A percentile compares a stretch with the other conserved stretches of the same genome.
Evolutionary conservation across 169 alveolate species (phyloP).

Genomic region (Plasmodium relictum): DNA sequence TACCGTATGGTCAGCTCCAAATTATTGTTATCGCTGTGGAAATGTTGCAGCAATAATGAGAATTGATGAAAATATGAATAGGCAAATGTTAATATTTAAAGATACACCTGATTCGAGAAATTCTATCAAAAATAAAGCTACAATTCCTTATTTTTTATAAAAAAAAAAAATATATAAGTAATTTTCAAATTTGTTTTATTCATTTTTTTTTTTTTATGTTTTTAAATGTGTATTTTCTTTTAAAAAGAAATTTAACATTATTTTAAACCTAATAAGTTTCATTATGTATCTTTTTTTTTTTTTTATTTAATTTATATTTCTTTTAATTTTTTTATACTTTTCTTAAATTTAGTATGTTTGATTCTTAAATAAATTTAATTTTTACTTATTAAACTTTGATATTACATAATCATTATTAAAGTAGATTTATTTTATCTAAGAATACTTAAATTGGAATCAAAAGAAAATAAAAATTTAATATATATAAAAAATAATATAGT

Average conservation of each 20-base stretch:
- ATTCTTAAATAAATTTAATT: slow-evolving; percentile 16
- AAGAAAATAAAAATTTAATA: no score
- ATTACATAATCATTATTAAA: no score
- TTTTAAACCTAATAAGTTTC: slow-evolving; percentile 4
- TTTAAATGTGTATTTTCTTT: not conserved
- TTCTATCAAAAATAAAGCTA: slow-evolving; percentile 72
- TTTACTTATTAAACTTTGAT: slow-evolving; percentile 9
- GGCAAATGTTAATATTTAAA: slow-evolving; percentile 70
- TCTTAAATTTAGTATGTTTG: slow-evolving; percentile 18
- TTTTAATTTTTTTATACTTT: not conserved
- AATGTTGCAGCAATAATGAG: slow-evolving; percentile 98
- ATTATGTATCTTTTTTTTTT: not conserved
- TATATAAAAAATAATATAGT: no score
- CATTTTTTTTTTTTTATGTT: not conserved
- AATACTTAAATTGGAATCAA: no score
- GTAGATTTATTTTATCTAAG: no score
- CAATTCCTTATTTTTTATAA: slow-evolving; percentile 68
- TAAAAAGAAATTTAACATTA: not conserved
- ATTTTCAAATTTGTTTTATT: not conserved
- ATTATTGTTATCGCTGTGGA: slow-evolving; percentile 99
- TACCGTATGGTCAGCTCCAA: slow-evolving; percentile 99
- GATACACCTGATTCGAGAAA: slow-evolving; percentile 72
- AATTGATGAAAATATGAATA: slow-evolving; percentile 93
- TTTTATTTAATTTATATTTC: slow-evolving; percentile 8
- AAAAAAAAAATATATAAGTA: not conserved